phyloP scores from a whole-genome alignment of 1,284 basidiomycete genomes.

The Puccinia polysora region DNA sequence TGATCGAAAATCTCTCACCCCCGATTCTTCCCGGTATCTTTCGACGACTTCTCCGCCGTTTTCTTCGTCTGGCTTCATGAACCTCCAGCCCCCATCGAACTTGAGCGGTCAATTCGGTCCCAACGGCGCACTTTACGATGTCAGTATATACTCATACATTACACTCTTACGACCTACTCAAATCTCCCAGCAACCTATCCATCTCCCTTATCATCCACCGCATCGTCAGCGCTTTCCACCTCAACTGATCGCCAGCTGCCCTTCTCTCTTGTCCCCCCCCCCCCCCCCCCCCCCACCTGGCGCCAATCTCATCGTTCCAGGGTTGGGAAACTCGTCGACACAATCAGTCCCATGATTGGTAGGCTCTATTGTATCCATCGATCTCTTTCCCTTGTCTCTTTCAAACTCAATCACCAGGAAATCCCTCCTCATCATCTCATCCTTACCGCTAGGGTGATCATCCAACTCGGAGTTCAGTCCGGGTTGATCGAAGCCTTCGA shows the following conservation, averaged over 20 bases:
- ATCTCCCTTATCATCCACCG: background rate
- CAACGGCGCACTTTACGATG: constrained; percentile 83
- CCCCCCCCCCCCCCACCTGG: background rate
- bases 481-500: constrained; percentile 78
- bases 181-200: background rate
- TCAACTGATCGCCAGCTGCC: background rate
- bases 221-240: background rate
- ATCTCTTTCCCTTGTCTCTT: background rate
- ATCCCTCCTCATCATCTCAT: background rate
- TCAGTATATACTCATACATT: no score
- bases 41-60: constrained; percentile 9
- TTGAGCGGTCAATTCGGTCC: constrained; percentile 92
- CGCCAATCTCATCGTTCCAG: background rate
- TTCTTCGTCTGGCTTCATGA: background rate
- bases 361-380: no score
- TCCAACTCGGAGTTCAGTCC: constrained; percentile 71
- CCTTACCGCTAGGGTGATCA: constrained; percentile 79
- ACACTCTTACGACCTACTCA: no score
- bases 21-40: background rate
- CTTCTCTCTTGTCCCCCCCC: background rate
- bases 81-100: constrained; percentile 67
- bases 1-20: constrained; percentile 43
- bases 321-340: constrained; percentile 93
- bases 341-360: constrained; percentile 87
- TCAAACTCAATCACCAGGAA: background rate